These are phyloP conservation scores for Plantago coronopus DNA, from an alignment of 305 asterid species.

Conservation along the genomic window DNA sequence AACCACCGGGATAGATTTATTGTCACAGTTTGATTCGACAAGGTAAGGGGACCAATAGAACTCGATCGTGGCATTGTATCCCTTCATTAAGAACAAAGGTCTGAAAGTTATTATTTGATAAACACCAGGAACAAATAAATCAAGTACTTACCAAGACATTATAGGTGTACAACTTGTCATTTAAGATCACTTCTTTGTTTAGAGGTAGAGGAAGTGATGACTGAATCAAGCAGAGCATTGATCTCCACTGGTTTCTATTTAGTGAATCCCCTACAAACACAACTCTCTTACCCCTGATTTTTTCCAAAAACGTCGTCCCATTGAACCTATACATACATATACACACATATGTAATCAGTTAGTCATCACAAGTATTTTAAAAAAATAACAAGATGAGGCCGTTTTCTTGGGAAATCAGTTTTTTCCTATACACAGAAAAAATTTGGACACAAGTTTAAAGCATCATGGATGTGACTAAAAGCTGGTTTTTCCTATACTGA, in stretches of 20 bases:
- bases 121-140: not conserved
- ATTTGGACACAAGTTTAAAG: no score
- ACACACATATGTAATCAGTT: not conserved
- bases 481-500: no score
- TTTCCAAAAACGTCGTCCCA: constrained; percentile 37
- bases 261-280: constrained; percentile 49
- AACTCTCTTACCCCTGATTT: constrained; percentile 40
- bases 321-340: constrained; percentile 28
- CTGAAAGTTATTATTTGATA: not conserved
- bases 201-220: constrained; percentile 27
- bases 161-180: constrained; percentile 26
- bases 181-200: constrained; percentile 6
- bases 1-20: constrained; percentile 32
- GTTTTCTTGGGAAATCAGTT: no score
- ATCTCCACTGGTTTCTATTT: constrained; percentile 41
- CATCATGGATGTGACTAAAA: no score
- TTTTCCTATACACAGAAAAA: no score
- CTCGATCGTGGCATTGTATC: constrained; percentile 54
- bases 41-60: constrained; percentile 76
- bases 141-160: constrained; percentile 26
- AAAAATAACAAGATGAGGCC: no score
- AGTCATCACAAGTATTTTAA: no score
- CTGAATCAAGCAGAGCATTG: constrained; percentile 46
- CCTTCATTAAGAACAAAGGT: constrained; percentile 32
- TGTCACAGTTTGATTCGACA: constrained; percentile 74